Evolutionary conservation across 148 eudicot genomes (phyloP).

Genomic region (Simmondsia chinensis): DNA sequence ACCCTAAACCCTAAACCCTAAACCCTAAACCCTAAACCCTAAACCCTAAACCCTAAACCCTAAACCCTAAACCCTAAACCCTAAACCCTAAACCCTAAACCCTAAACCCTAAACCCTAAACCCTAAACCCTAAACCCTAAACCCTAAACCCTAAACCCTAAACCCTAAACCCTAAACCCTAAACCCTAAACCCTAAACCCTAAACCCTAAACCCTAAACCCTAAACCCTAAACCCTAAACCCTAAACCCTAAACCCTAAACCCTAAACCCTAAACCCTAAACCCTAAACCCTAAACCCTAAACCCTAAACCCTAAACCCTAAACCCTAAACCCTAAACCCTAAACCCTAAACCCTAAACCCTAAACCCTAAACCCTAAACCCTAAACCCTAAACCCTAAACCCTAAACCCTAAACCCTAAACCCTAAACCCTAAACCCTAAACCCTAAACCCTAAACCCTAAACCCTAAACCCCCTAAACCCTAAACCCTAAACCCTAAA

Average conservation of each 20-base stretch:
- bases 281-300: conserved; percentile 1
- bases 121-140: conserved; percentile 8
- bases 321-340: neutral
- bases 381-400: neutral
- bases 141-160: neutral
- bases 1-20: conserved; percentile 8
- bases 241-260: too few relatives aligned
- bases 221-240: conserved; percentile 3
- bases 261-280: conserved; percentile 2
- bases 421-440: too few relatives aligned
- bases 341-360: neutral
- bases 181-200: conserved; percentile 2
- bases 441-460: neutral
- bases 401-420: neutral
- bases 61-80: conserved; percentile 1
- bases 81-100: conserved; percentile 8
- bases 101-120: conserved; percentile 6
- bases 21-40: conserved; percentile 5
- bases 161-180: conserved; percentile 2
- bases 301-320: neutral
- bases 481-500: neutral
- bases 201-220: conserved; percentile 3
- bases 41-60: conserved; percentile 5
- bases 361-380: neutral
- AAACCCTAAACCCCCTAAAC: conserved; percentile 1